Base-by-base conservation (phyloP, 352 stramenopile species). In the Pythium scleroteichum region DNA sequence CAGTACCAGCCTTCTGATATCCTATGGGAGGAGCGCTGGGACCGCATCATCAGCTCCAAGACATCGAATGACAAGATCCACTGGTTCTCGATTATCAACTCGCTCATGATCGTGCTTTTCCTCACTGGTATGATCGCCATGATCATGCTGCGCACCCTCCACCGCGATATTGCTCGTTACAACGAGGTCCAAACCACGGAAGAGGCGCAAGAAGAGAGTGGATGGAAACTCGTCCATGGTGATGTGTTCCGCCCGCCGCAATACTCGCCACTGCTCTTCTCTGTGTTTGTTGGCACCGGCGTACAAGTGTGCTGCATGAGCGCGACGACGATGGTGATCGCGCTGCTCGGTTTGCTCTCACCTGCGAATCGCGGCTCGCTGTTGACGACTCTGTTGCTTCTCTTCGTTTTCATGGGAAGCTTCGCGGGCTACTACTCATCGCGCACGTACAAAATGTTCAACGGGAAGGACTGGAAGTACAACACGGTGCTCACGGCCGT, bases 51-150 rank as follows among this genome's bases (percentile, higher is more conserved):
- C 71, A 95, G 91, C 69, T 92, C 73, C 61, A 94, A 95, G 73
- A 88, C 79, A 73, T 90, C 95, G 40, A 98, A 99, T 72, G 96
- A 99, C 68, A 97, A 99, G 82, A 99, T 99, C 69, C 97, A 99
- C 73, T 99, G 97, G 82, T 99, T 99, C 80, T 97, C 95, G 60
- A 99, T 99, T 76, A 96, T 99, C 64, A 99, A 99, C 82, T 99
- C 94, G 51, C 88, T 99, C 54, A 99, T 99, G 95, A 99, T 99
- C 71, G 97, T 99, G 41, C 77, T 99, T 8, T 99, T 99, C 80
- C 85, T 99, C 46, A 99, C 96, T 7, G 97, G 96, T 59, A 98
- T 99, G 68, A 98, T 99, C 44, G 97, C 94, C 24, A 99, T 99
- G 80, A 99, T 99, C 77, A 98, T 99, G 92, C 81, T 99, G 51